Conservation (phyloP, 129 eudicot species). For the Centaurea solstitialis region DNA sequence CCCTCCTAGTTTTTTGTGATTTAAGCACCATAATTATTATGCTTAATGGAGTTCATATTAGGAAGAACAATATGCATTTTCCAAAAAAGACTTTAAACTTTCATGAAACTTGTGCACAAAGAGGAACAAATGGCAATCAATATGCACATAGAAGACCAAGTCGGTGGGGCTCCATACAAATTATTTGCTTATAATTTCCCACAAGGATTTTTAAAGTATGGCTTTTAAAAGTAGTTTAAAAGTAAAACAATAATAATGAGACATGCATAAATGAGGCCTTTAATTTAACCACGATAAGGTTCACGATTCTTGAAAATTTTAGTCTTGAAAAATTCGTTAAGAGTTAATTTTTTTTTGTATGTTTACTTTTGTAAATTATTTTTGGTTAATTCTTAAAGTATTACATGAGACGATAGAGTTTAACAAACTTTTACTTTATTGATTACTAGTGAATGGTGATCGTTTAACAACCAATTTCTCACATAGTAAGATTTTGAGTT, state of each 20-base stretch:
- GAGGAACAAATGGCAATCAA: constrained; percentile 31
- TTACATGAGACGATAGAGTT: not conserved
- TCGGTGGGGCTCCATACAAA: constrained; percentile 42
- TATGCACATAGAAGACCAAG: constrained; percentile 32
- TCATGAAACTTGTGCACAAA: constrained; percentile 42
- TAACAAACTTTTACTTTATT: not conserved
- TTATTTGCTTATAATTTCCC: constrained; percentile 47
- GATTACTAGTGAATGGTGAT: not conserved
- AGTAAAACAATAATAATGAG: constrained; percentile 18
- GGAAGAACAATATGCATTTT: constrained; percentile 36
- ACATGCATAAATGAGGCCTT: constrained; percentile 33
- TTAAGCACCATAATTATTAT: constrained; percentile 23
- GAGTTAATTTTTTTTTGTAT: not conserved
- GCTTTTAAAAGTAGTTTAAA: constrained; percentile 30
- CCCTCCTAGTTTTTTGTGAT: constrained; percentile 14
- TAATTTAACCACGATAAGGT: constrained; percentile 19
- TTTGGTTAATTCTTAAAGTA: not conserved
- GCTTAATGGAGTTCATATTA: constrained; percentile 26
- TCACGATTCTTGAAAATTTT: not conserved
- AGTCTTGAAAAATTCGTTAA: not conserved
- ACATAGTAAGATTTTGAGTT: not conserved
- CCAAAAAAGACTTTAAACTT: constrained; percentile 29
- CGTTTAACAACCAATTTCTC: too few species aligned
- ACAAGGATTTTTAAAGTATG: constrained; percentile 33
- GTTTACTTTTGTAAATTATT: not conserved